A percentile compares a stretch with the other conserved stretches of the same genome.
Conservation (phyloP, 2,329 filamentous ascomycete genomes). For the Fusarium continuum region DNA sequence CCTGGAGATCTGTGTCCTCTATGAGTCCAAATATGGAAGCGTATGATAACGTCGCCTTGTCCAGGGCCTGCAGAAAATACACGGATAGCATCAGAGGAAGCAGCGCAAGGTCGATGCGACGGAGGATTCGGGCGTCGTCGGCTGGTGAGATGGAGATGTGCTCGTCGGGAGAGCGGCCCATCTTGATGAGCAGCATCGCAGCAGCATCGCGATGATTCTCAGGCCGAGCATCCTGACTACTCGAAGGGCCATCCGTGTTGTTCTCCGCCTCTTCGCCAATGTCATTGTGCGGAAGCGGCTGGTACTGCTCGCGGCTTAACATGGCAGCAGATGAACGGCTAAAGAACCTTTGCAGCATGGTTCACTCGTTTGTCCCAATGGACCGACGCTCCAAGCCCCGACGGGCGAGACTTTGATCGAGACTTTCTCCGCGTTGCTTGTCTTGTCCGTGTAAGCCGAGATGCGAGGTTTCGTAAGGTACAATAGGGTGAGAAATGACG, state of each 20-base stretch:
- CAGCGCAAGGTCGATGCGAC: slow-evolving; percentile 53
- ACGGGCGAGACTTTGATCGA: slow-evolving; percentile 20
- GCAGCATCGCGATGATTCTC: slow-evolving; percentile 52
- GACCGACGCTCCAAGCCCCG: slow-evolving; percentile 20
- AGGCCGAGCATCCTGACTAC: not conserved
- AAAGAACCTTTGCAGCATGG: slow-evolving; percentile 36
- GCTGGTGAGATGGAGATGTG: slow-evolving; percentile 46
- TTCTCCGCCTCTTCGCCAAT: slow-evolving; percentile 6
- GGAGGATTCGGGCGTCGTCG: slow-evolving; percentile 49
- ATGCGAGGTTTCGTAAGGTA: slow-evolving; percentile 5
- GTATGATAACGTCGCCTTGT: slow-evolving; percentile 70
- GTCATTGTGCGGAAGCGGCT: slow-evolving; percentile 39
- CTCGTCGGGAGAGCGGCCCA: slow-evolving; percentile 49
- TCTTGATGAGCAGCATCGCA: slow-evolving; percentile 55
- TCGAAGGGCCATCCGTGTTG: slow-evolving; percentile 1
- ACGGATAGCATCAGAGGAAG: slow-evolving; percentile 62
- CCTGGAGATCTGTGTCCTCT: slow-evolving; percentile 64
- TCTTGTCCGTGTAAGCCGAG: slow-evolving; percentile 12
- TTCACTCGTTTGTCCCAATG: not conserved
- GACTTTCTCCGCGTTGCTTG: too few relatives aligned
- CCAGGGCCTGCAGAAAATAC: slow-evolving; percentile 70
- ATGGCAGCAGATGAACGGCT: not conserved
- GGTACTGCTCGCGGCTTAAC: slow-evolving; percentile 29
- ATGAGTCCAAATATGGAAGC: slow-evolving; percentile 71
- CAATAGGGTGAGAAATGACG: slow-evolving; percentile 6